Base-by-base conservation (phyloP, 176 grass and related monocot species). In the Lolium multiflorum region DNA sequence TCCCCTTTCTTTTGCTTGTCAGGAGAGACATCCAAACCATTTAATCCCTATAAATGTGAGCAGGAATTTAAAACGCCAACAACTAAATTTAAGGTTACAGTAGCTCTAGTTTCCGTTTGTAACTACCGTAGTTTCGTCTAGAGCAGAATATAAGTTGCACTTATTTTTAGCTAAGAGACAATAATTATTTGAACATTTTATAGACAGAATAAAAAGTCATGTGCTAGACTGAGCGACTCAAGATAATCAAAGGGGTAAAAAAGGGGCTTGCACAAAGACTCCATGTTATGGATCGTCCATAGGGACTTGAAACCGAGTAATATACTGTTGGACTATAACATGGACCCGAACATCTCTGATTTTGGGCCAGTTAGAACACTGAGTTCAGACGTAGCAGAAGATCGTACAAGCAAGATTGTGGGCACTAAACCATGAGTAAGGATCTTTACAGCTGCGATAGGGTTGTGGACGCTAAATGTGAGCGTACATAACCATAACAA, bases 331-430 rank as follows among this genome's bases (percentile, higher is more conserved):
- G 88, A 86, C 41, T 7, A 16, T 35, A n/a, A 71, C 51, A 41
- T 90, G 78, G 70, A 18, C 43, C 83, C 88, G 11, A 90, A 21
- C 22, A 90, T 90, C 12, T 3, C 26, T 22, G 88, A 90, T 82
- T 90, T 86, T 54, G 71, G 83, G 16, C 77, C 79, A 77, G 83
- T 78, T 50, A 82, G 55, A 62, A 39, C 16, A 50, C 26, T 90
- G 20, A 61, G 26, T 71, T 82, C 88, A 82, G 49, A 90, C 26
- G 59, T 55, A 71, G 55, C 70, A 68, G 62, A 82, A 78, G 88
- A 31, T n/a, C 51, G 3, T 46, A 82, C 71, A 63, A 52, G 0
- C 62, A 82, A 15, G n/a, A 25, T 82, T 11, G 88, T 90, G 62
- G 71, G 88, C n/a, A 39, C 4, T 39, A 39, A 39, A 39, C 38